phyloP scores from a whole-genome alignment of 805 yeast genomes.

The Candida awuae region DNA sequence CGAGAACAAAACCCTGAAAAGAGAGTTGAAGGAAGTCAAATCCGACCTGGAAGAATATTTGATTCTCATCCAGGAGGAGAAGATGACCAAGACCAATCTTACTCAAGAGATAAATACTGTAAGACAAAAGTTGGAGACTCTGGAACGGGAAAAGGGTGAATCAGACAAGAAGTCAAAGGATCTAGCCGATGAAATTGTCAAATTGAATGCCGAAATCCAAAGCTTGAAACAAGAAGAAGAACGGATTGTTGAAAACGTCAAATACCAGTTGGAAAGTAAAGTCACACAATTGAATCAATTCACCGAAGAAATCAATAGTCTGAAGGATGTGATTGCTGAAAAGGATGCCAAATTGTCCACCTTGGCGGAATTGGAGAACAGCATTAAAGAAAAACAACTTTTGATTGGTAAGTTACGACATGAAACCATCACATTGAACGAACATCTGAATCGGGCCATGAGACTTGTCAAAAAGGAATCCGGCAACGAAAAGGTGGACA shows the following conservation, averaged over 20 bases:
- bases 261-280: conserved; percentile 15
- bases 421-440: conserved; percentile 88
- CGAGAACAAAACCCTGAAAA: conserved; percentile 31
- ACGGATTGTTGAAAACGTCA: conserved; percentile 17
- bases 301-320: conserved; percentile 15
- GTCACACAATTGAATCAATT: conserved; percentile 17
- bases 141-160: conserved; percentile 20
- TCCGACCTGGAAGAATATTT: conserved; percentile 29
- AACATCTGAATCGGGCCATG: conserved; percentile 89
- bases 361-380: conserved; percentile 39
- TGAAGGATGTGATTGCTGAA: conserved; percentile 10
- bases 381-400: conserved; percentile 60
- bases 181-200: conserved; percentile 22
- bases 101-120: conserved; percentile 34
- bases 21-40: conserved; percentile 32
- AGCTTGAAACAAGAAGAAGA: conserved; percentile 17
- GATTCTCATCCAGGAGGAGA: conserved; percentile 34
- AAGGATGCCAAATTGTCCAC: conserved; percentile 19
- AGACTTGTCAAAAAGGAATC: conserved; percentile 73
- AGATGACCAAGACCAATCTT: conserved; percentile 37
- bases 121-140: conserved; percentile 19
- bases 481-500: conserved; percentile 71
- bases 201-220: conserved; percentile 16
- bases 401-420: conserved; percentile 87
- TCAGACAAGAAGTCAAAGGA: conserved; percentile 14